Evolutionary conservation across 1,284 basidiomycete genomes (phyloP).

Genomic region (Butyriboletus regius): DNA sequence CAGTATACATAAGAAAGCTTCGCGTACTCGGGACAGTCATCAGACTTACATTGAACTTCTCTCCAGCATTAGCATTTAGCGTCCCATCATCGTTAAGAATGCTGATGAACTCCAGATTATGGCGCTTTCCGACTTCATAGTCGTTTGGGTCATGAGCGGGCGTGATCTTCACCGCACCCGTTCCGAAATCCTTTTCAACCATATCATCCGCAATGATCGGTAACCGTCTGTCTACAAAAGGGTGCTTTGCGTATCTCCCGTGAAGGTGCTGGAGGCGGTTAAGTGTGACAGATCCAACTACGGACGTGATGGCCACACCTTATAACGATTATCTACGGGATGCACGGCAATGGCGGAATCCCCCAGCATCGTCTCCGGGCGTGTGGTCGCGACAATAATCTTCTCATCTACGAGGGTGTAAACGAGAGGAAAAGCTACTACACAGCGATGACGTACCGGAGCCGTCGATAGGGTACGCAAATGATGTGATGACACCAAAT

Average conservation of each 20-base stretch:
- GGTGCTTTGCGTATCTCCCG: constrained; percentile 87
- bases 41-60: constrained; percentile 56
- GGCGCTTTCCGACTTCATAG: constrained; percentile 88
- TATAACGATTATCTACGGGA: constrained; percentile 90
- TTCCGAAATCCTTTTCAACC: constrained; percentile 95
- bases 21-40: neutral
- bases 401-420: constrained; percentile 60
- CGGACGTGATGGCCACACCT: constrained; percentile 24
- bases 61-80: constrained; percentile 84
- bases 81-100: constrained; percentile 97
- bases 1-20: neutral
- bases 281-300: neutral
- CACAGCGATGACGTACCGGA: constrained; percentile 48
- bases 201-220: constrained; percentile 85
- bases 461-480: constrained; percentile 85
- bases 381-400: constrained; percentile 92
- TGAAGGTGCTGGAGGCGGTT: constrained; percentile 65
- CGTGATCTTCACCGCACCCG: constrained; percentile 98
- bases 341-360: constrained; percentile 97
- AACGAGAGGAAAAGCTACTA: neutral
- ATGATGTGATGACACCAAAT: constrained; percentile 93
- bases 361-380: constrained; percentile 98
- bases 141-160: constrained; percentile 99
- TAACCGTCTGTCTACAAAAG: constrained; percentile 81
- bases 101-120: constrained; percentile 90